Percentiles rank a stretch among this genome's conserved stretches.
Conservation (phyloP, 2,329 filamentous ascomycete genomes). For the Ceratocystis papillata region DNA sequence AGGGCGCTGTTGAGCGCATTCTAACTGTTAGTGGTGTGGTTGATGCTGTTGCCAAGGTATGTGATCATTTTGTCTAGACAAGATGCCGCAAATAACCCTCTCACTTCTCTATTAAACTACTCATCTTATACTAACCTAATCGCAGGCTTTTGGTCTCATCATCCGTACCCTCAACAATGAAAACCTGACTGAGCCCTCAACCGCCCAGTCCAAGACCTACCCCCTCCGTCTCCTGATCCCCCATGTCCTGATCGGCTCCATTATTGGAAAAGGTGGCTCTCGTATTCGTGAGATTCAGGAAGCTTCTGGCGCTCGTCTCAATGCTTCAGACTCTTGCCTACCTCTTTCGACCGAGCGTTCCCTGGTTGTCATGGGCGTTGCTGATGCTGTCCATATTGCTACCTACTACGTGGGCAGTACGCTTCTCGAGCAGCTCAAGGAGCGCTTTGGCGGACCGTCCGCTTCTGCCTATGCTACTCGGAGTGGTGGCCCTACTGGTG, state of each 20-base stretch:
- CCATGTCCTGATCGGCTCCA: slow-evolving; percentile 94
- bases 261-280: slow-evolving; percentile 93
- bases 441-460: slow-evolving; percentile 88
- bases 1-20: slow-evolving; percentile 93
- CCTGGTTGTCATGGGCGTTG: slow-evolving; percentile 94
- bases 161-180: slow-evolving; percentile 98
- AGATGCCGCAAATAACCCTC: background rate
- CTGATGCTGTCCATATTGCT: slow-evolving; percentile 95
- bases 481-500: slow-evolving; percentile 83
- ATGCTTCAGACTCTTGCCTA: slow-evolving; percentile 89
- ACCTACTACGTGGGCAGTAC: slow-evolving; percentile 98
- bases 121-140: slow-evolving; percentile 28
- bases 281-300: slow-evolving; percentile 98
- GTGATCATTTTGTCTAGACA: background rate
- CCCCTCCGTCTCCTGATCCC: slow-evolving; percentile 90
- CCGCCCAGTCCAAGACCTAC: slow-evolving; percentile 91
- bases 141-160: slow-evolving; percentile 87
- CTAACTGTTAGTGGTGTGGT: slow-evolving; percentile 93
- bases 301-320: slow-evolving; percentile 87
- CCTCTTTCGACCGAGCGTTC: slow-evolving; percentile 93
- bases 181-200: slow-evolving; percentile 76
- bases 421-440: slow-evolving; percentile 92
- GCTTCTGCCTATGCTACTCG: slow-evolving; percentile 96
- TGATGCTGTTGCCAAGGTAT: slow-evolving; percentile 90
- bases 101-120: slow-evolving; percentile 10